Conservation (phyloP, 2,329 filamentous ascomycete species). For the Rhynchosporium graminicola region DNA sequence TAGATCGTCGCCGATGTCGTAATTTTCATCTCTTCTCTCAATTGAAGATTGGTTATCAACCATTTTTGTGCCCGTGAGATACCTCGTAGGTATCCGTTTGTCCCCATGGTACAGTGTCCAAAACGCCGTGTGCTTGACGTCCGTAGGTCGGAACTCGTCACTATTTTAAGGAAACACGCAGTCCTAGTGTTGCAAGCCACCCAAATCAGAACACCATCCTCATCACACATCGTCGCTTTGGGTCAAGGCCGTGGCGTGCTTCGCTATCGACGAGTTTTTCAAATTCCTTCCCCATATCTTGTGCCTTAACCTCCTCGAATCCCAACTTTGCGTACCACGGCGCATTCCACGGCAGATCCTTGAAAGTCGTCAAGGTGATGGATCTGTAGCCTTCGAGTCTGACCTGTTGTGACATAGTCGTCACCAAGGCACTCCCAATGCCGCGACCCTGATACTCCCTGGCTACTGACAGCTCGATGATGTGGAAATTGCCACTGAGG, state of each 20-base stretch:
- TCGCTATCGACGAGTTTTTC: constrained; percentile 34
- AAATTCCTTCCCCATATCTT: constrained; percentile 33
- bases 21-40: background rate
- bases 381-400: constrained; percentile 34
- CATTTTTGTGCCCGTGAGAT: constrained; percentile 12
- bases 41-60: background rate
- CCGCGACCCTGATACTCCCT: constrained; percentile 37
- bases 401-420: constrained; percentile 35
- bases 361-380: constrained; percentile 38
- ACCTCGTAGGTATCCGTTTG: constrained; percentile 11
- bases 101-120: background rate
- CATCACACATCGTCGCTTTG: constrained; percentile 36
- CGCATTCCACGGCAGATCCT: constrained; percentile 37
- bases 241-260: constrained; percentile 33
- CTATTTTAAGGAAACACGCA: background rate
- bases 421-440: constrained; percentile 37
- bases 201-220: constrained; percentile 30
- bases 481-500: constrained; percentile 38
- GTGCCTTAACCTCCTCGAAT: constrained; percentile 33
- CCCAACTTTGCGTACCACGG: constrained; percentile 38
- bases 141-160: background rate
- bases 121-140: constrained; percentile 13
- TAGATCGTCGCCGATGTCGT: background rate
- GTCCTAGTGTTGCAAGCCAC: background rate
- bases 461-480: constrained; percentile 38